Conservation (phyloP, 2,329 filamentous ascomycete species). For the Aspergillus jensenii region DNA sequence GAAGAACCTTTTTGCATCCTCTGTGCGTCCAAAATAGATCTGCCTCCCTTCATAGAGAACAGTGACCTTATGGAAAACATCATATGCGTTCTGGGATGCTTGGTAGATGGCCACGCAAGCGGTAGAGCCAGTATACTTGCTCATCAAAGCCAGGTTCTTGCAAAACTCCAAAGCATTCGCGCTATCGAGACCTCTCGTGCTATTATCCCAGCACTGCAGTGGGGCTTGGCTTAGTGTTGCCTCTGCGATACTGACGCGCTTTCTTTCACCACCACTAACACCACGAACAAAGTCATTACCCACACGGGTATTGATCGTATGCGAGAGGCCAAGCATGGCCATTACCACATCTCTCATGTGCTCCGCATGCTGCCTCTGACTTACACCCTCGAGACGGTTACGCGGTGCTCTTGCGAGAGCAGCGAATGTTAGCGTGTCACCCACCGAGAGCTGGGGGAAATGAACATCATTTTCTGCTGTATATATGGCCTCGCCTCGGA, state of each 20-base stretch:
- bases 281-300: slow-evolving; percentile 61
- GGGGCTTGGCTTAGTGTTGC: slow-evolving; percentile 48
- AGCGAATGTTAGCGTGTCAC: slow-evolving; percentile 77
- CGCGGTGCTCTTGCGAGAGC: slow-evolving; percentile 62
- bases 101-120: slow-evolving; percentile 60
- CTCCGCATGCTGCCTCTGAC: slow-evolving; percentile 43
- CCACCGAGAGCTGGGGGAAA: slow-evolving; percentile 75
- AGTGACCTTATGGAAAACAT: slow-evolving; percentile 69
- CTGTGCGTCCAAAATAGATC: slow-evolving; percentile 71
- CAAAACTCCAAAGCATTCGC: slow-evolving; percentile 60
- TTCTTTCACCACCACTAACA: slow-evolving; percentile 61
- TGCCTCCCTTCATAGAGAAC: slow-evolving; percentile 75
- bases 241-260: slow-evolving; percentile 63
- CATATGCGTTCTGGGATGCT: slow-evolving; percentile 49
- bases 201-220: slow-evolving; percentile 50
- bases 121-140: slow-evolving; percentile 51
- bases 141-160: slow-evolving; percentile 50
- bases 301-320: slow-evolving; percentile 53
- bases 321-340: slow-evolving; percentile 47
- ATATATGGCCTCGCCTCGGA: slow-evolving; percentile 84
- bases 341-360: slow-evolving; percentile 49
- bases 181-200: slow-evolving; percentile 53
- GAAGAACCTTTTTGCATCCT: slow-evolving; percentile 64
- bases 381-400: slow-evolving; percentile 40
- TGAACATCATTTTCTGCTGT: slow-evolving; percentile 82